Conservation (phyloP, 2,329 filamentous ascomycete genomes). For the Alternaria gansuensis region DNA sequence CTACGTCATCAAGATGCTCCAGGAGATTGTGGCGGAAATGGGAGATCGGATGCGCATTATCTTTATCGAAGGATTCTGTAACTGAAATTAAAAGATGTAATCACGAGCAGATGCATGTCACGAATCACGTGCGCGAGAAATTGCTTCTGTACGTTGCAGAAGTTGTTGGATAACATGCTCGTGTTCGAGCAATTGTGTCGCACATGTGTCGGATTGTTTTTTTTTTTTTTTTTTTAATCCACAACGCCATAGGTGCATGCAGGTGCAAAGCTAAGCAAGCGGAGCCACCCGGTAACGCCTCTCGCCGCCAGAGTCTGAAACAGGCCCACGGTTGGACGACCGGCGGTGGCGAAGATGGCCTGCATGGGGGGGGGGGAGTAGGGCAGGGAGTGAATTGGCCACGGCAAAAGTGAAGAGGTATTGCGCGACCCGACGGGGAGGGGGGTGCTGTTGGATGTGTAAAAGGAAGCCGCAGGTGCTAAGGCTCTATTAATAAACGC, state of each 20-base stretch:
- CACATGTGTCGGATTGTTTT: slow-evolving; percentile 6
- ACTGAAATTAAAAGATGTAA: neutral
- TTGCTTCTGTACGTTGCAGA: slow-evolving; percentile 4
- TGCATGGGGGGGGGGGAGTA: neutral
- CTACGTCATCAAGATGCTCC: slow-evolving; percentile 16
- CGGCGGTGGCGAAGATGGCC: slow-evolving; percentile 17
- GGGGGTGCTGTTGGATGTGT: slow-evolving; percentile 7
- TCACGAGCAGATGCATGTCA: neutral
- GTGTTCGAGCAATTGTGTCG: slow-evolving; percentile 5
- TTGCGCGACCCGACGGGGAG: slow-evolving; percentile 19
- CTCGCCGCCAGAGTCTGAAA: slow-evolving; percentile 23
- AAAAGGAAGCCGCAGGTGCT: slow-evolving; percentile 11
- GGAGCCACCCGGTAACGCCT: slow-evolving; percentile 24
- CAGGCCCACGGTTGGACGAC: slow-evolving; percentile 30
- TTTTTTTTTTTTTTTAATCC: neutral
- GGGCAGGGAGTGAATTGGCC: slow-evolving; percentile 24
- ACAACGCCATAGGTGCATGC: slow-evolving; percentile 3
- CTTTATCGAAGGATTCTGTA: slow-evolving; percentile 4
- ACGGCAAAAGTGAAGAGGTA: slow-evolving; percentile 20
- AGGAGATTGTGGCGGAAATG: slow-evolving; percentile 12
- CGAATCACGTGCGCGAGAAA: neutral
- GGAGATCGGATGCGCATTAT: slow-evolving; percentile 11
- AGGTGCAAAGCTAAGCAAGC: slow-evolving; percentile 16
- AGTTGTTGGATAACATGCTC: neutral
- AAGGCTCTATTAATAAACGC: slow-evolving; percentile 22